Percentiles rank a stretch among this genome's conserved stretches.
These are phyloP conservation scores for Cucurbita pepo DNA, from an alignment of 306 rosid genomes.

Conservation along the genomic window DNA sequence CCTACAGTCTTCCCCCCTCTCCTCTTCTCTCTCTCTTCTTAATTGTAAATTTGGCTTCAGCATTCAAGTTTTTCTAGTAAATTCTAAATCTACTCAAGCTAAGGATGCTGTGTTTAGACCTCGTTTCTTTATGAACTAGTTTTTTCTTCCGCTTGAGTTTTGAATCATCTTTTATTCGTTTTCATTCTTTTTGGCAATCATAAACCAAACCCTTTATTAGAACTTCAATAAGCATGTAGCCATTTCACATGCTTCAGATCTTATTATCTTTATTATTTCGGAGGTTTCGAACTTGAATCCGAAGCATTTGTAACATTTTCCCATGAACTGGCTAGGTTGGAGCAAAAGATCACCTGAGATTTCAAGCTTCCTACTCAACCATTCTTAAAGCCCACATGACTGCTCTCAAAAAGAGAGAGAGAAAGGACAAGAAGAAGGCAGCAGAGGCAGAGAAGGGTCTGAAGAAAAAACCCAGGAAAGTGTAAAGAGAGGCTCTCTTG, in stretches of 20 bases:
- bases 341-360: slow-evolving; percentile 80
- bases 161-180: not conserved
- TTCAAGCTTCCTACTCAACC: slow-evolving; percentile 95
- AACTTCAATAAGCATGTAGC: not conserved
- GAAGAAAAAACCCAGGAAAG: slow-evolving; percentile 37
- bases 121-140: not conserved
- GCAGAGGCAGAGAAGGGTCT: slow-evolving; percentile 38
- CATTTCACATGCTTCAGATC: not conserved
- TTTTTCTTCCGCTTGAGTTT: not conserved
- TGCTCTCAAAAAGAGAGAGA: slow-evolving; percentile 85
- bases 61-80: not conserved
- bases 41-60: not conserved
- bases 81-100: not conserved
- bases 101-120: not conserved
- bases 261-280: not conserved
- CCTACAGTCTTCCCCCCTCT: not conserved
- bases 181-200: not conserved
- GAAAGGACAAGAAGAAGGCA: slow-evolving; percentile 85
- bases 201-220: not conserved
- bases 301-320: not conserved
- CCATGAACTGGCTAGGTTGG: slow-evolving; percentile 56
- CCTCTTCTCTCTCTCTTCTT: too few relatives aligned
- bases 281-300: not conserved
- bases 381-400: slow-evolving; percentile 96
- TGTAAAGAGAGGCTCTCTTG: slow-evolving; percentile 3